Conservation (phyloP, 2,329 filamentous ascomycete species). For the Rhinocladiella similis region DNA sequence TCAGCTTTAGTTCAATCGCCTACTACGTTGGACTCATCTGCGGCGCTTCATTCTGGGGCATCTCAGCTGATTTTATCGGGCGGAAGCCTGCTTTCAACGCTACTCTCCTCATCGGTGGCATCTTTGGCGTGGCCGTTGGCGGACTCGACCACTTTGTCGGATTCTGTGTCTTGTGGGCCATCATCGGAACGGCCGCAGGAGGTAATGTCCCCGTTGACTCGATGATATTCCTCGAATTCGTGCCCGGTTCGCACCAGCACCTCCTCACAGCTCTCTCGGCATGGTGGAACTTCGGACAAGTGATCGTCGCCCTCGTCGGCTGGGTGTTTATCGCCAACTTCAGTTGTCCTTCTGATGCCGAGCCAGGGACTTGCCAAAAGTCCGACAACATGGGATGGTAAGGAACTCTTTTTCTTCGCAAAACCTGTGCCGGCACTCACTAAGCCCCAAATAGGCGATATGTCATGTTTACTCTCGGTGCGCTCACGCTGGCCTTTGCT, state of each 20-base stretch:
- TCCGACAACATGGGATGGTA: constrained; percentile 67
- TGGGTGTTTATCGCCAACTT: constrained; percentile 74
- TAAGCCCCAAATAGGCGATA: constrained; percentile 63
- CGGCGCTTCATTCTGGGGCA: constrained; percentile 64
- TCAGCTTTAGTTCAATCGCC: constrained; percentile 78
- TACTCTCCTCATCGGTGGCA: constrained; percentile 61
- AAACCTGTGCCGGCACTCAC: background rate
- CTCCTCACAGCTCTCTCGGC: constrained; percentile 41
- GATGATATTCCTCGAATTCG: constrained; percentile 57
- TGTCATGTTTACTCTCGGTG: constrained; percentile 68
- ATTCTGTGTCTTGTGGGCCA: constrained; percentile 21
- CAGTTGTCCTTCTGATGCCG: constrained; percentile 46
- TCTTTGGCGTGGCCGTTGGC: constrained; percentile 64
- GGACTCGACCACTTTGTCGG: constrained; percentile 58
- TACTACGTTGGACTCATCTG: constrained; percentile 72
- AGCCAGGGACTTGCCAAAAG: constrained; percentile 33
- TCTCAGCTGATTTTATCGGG: constrained; percentile 64
- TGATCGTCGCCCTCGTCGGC: constrained; percentile 52
- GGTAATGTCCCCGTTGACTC: constrained; percentile 32
- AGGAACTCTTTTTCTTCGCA: background rate
- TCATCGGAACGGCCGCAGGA: constrained; percentile 16
- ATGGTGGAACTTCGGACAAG: constrained; percentile 33
- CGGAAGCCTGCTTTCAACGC: constrained; percentile 68
- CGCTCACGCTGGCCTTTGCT: constrained; percentile 69
- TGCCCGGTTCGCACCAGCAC: constrained; percentile 61